These are phyloP conservation scores for Cystofilobasidium macerans DNA, from an alignment of 768 basidiomycete genomes.

Conservation along the genomic window DNA sequence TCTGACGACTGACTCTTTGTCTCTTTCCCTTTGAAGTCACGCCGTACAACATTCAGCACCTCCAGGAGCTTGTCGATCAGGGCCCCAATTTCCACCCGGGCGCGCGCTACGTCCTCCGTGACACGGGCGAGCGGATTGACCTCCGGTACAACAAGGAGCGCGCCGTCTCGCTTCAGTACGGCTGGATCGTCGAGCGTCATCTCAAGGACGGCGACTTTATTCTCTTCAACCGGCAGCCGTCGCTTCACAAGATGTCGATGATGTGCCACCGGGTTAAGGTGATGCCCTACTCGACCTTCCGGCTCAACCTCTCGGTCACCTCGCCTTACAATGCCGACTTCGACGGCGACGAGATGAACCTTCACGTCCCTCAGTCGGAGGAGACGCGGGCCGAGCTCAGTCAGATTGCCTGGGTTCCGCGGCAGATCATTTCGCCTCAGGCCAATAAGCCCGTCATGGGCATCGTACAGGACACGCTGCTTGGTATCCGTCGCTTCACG, in stretches of 20 bases:
- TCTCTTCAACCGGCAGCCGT: constrained; percentile 95
- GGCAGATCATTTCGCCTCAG: constrained; percentile 99
- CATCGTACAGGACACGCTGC: constrained; percentile 96
- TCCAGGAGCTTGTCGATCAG: constrained; percentile 88
- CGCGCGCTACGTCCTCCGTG: constrained; percentile 89
- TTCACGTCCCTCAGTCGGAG: constrained; percentile 97
- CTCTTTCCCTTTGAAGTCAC: constrained; percentile 53
- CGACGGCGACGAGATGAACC: constrained; percentile 99
- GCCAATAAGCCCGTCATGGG: constrained; percentile 99
- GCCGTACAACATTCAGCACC: constrained; percentile 86
- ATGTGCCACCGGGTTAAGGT: constrained; percentile 96
- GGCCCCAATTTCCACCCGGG: constrained; percentile 92
- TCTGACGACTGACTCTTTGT: constrained; percentile 2
- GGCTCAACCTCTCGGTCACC: constrained; percentile 92
- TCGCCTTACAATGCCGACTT: constrained; percentile 99
- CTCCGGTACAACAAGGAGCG: constrained; percentile 90
- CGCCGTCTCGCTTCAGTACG: constrained; percentile 80
- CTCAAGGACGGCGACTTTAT: constrained; percentile 94
- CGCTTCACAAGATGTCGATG: constrained; percentile 99
- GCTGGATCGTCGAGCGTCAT: constrained; percentile 97
- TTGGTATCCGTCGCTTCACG: constrained; percentile 94
- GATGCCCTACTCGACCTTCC: constrained; percentile 98
- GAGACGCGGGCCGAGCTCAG: constrained; percentile 96
- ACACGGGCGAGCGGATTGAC: constrained; percentile 95
- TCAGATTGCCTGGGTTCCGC: constrained; percentile 96